Conservation (phyloP, 2,329 filamentous ascomycete genomes). For the Beauveria australis region DNA sequence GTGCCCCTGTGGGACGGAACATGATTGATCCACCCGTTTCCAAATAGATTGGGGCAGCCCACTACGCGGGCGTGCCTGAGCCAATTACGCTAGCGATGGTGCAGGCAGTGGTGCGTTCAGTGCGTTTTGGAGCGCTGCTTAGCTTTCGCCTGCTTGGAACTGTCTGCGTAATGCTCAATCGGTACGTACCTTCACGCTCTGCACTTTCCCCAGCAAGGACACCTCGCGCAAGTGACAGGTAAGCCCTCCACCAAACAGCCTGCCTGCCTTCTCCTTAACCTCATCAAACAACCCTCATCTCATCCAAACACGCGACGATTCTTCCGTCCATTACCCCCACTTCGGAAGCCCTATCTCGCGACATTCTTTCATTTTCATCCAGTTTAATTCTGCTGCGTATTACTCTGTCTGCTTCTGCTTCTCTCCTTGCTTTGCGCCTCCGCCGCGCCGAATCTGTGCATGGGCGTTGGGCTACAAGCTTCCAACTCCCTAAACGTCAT, state of each 20-base stretch:
- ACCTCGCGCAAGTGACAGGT: constrained; percentile 10
- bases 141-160: neutral
- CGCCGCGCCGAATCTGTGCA: constrained; percentile 7
- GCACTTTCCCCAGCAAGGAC: neutral
- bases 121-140: neutral
- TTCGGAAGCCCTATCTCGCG: constrained; percentile 3
- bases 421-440: constrained; percentile 2
- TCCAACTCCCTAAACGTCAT: constrained; percentile 9
- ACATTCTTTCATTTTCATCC: neutral
- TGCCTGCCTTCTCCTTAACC: constrained; percentile 9
- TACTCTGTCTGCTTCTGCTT: neutral
- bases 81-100: constrained; percentile 2
- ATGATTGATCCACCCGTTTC: constrained; percentile 10
- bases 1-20: neutral
- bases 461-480: constrained; percentile 11
- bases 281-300: constrained; percentile 9
- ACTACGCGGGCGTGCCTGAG: neutral
- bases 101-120: neutral
- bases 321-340: constrained; percentile 9
- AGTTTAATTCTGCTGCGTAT: neutral
- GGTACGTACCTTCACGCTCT: neutral
- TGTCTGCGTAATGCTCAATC: neutral
- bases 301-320: constrained; percentile 12
- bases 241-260: neutral
- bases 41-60: constrained; percentile 7